phyloP scores from a whole-genome alignment of 2,329 filamentous ascomycete species.

The Epichloe amarillans region DNA sequence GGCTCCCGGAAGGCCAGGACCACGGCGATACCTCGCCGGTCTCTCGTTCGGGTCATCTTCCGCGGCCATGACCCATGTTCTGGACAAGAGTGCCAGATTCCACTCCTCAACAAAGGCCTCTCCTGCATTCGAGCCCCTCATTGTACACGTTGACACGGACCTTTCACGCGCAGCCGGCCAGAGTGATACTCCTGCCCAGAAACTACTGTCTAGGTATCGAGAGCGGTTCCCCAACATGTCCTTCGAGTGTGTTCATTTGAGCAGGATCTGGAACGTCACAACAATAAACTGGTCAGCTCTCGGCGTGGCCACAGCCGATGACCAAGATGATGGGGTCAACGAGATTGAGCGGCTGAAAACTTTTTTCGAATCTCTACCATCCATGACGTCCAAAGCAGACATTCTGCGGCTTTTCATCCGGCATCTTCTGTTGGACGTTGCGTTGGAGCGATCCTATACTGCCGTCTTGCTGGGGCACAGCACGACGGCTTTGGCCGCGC shows the following conservation, averaged over 20 bases:
- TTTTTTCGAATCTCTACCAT: constrained; percentile 47
- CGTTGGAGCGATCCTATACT: constrained; percentile 46
- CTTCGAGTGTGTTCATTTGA: constrained; percentile 51
- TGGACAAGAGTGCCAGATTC: constrained; percentile 54
- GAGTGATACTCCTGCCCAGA: constrained; percentile 21
- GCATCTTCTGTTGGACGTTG: constrained; percentile 55
- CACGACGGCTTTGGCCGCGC: constrained; percentile 76
- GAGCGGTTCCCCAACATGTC: constrained; percentile 51
- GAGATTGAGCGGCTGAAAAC: constrained; percentile 33
- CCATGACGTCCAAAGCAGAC: constrained; percentile 65
- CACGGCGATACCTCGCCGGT: constrained; percentile 52
- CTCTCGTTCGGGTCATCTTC: constrained; percentile 78
- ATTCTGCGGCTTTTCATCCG: constrained; percentile 56
- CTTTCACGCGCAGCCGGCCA: constrained; percentile 11
- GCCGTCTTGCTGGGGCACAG: constrained; percentile 73
- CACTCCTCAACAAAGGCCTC: constrained; percentile 52
- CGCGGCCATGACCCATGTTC: constrained; percentile 58
- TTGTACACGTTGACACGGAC: constrained; percentile 40
- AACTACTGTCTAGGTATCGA: constrained; percentile 39
- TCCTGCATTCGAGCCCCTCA: constrained; percentile 52
- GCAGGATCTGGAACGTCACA: constrained; percentile 40
- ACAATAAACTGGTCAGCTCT: constrained; percentile 42
- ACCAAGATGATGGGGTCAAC: constrained; percentile 5
- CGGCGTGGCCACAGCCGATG: constrained; percentile 8
- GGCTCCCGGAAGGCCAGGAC: constrained; percentile 18